These are phyloP conservation scores for Phytophthora crassamura DNA, from an alignment of 352 stramenopile species.

Conservation along the genomic window DNA sequence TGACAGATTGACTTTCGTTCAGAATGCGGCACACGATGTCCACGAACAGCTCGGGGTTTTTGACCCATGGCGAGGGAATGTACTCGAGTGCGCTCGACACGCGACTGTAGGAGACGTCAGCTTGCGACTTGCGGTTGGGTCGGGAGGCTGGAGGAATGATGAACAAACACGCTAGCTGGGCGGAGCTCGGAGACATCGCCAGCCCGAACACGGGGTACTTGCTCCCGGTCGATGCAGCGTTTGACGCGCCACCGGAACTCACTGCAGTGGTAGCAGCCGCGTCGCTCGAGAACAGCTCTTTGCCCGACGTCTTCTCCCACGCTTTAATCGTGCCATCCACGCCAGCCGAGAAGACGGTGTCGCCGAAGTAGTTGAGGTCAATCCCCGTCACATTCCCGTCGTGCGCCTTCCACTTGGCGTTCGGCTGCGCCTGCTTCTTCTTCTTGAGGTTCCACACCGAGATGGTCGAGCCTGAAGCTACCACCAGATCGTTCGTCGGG, in stretches of 20 bases:
- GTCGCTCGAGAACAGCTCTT: constrained; percentile 31
- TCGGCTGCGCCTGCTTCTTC: constrained; percentile 42
- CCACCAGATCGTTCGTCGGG: constrained; percentile 57
- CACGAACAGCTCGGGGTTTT: constrained; percentile 48
- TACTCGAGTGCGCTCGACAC: constrained; percentile 80
- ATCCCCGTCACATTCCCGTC: constrained; percentile 74
- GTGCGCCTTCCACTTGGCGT: constrained; percentile 67
- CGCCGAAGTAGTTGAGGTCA: constrained; percentile 66
- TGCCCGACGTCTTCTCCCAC: constrained; percentile 60
- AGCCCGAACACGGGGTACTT: constrained; percentile 82
- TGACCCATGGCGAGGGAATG: constrained; percentile 64
- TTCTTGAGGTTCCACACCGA: constrained; percentile 78
- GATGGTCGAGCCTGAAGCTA: constrained; percentile 69
- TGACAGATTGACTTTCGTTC: constrained; percentile 58
- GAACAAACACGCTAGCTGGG: constrained; percentile 69
- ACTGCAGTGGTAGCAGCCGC: constrained; percentile 8
- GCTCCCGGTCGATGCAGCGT: constrained; percentile 13
- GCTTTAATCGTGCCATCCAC: constrained; percentile 70
- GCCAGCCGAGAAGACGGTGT: constrained; percentile 65
- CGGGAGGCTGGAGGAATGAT: constrained; percentile 81
- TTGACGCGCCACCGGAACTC: constrained; percentile 5
- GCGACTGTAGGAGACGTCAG: constrained; percentile 85
- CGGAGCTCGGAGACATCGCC: constrained; percentile 72
- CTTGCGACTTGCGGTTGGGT: constrained; percentile 83
- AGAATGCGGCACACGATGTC: constrained; percentile 60